These are phyloP conservation scores for Cyberlindnera euphorbiae DNA, from an alignment of 805 yeast species.

Conservation along the genomic window DNA sequence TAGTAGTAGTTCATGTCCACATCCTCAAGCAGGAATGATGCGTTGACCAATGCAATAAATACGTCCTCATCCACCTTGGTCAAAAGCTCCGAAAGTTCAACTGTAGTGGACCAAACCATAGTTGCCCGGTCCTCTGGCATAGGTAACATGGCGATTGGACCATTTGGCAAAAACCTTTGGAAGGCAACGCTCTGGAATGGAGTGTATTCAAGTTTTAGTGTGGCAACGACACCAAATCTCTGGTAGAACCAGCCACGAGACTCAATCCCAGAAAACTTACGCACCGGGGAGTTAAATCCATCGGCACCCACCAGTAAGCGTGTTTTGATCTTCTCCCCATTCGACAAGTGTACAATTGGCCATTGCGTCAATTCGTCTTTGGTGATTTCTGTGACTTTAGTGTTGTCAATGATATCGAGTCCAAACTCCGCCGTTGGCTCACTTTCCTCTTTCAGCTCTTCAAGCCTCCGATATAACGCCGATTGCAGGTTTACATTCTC, in stretches of 20 bases:
- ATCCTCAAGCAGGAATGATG: slow-evolving; percentile 75
- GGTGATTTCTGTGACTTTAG: slow-evolving; percentile 58
- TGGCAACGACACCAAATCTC: slow-evolving; percentile 89
- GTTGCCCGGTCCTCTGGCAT: slow-evolving; percentile 84
- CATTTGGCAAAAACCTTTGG: slow-evolving; percentile 89
- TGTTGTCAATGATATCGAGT: slow-evolving; percentile 52
- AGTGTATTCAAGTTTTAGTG: slow-evolving; percentile 68
- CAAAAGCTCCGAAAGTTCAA: slow-evolving; percentile 63
- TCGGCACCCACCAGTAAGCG: slow-evolving; percentile 91
- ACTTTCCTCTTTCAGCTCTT: slow-evolving; percentile 31
- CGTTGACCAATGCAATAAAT: slow-evolving; percentile 72
- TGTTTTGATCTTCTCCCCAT: slow-evolving; percentile 60
- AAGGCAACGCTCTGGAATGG: slow-evolving; percentile 75
- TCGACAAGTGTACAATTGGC: slow-evolving; percentile 69
- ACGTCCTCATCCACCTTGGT: slow-evolving; percentile 53
- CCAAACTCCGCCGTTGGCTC: slow-evolving; percentile 18
- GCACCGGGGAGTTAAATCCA: slow-evolving; percentile 91
- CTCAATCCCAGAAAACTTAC: slow-evolving; percentile 73
- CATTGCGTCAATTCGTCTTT: slow-evolving; percentile 45
- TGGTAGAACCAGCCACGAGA: slow-evolving; percentile 91
- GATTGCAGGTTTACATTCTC: slow-evolving; percentile 84
- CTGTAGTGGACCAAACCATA: slow-evolving; percentile 88
- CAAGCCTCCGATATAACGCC: slow-evolving; percentile 52
- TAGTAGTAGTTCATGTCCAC: slow-evolving; percentile 74
- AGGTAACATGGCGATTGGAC: slow-evolving; percentile 91